These are phyloP conservation scores for Pelargonium fulgidum DNA, from an alignment of 441 rosid species.

Conservation along the genomic window DNA sequence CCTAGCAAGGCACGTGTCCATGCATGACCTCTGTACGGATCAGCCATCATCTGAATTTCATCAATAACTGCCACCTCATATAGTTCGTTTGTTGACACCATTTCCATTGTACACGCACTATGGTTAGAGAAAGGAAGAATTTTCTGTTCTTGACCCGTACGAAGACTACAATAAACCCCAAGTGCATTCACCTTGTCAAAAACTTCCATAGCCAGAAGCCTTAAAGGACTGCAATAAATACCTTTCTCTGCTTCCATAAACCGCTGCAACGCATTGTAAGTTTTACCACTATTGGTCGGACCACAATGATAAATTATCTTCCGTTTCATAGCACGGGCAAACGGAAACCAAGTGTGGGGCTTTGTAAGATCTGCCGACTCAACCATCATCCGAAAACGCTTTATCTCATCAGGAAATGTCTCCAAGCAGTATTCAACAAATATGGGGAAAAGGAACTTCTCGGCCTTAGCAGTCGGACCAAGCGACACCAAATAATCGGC, in stretches of 20 bases:
- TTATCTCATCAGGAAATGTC: slow-evolving; percentile 67
- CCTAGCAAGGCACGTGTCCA: slow-evolving; percentile 93
- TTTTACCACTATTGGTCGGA: slow-evolving; percentile 92
- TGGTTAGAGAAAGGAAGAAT: slow-evolving; percentile 68
- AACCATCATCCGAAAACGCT: slow-evolving; percentile 50
- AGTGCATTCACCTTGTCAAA: slow-evolving; percentile 80
- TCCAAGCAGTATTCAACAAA: slow-evolving; percentile 78
- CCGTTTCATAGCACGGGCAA: slow-evolving; percentile 86
- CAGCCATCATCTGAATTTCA: slow-evolving; percentile 90
- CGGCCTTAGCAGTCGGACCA: slow-evolving; percentile 56
- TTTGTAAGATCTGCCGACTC: slow-evolving; percentile 77
- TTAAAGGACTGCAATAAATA: slow-evolving; percentile 83
- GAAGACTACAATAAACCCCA: slow-evolving; percentile 83
- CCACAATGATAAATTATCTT: slow-evolving; percentile 88
- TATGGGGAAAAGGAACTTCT: slow-evolving; percentile 67
- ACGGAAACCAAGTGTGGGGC: slow-evolving; percentile 90
- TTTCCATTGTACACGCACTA: slow-evolving; percentile 85
- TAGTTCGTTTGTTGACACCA: slow-evolving; percentile 67
- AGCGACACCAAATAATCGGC: slow-evolving; percentile 44
- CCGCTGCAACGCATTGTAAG: slow-evolving; percentile 82
- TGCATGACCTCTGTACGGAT: slow-evolving; percentile 68
- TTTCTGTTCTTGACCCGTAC: slow-evolving; percentile 85
- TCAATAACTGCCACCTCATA: slow-evolving; percentile 90
- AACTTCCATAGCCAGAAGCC: slow-evolving; percentile 96
- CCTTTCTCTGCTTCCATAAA: slow-evolving; percentile 93